Base-by-base conservation (phyloP, 106 monocot species). In the Allium fistulosum region DNA sequence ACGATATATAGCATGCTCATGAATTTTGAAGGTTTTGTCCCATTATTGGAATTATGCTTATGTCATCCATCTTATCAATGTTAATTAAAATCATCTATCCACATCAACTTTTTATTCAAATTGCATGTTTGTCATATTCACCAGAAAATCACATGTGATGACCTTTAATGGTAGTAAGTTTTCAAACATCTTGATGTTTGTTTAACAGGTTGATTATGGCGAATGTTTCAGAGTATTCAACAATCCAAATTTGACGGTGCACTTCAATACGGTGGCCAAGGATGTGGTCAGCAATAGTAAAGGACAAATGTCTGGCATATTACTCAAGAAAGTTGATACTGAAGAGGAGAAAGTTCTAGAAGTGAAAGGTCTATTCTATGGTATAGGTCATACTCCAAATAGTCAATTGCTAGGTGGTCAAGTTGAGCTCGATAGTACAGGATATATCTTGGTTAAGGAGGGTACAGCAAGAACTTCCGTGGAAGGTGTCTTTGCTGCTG, bases 131-230 rank as follows among this genome's bases (percentile, higher is more conserved):
- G 37, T 37, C 5, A 5, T 37, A 5, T 37, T 37, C 37, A 37
- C 37, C 37, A 37, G 37, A 37, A 22, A 37, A 37, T 37, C 37
- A 37, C 37, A 37, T 18, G 14, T 7, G 18, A 52, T 26, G 22
- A 53, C 67, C 11, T 71, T 78, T 82, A 26, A 68, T 80, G 63
- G 80, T 68, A 69, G 69, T 69, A 82, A 81, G 78, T 51, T 74
- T 84, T 82, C 89, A 76, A 90, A 77, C 83, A 72, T 83, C 86
- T 88, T 77, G 76, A 84, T 96, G 90, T 90, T 76, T 91, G 80
- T 92, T 90, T 97, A 97, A 97, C 96, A 92, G 96, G 93, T 88
- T 93, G 80, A 80, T 93, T 93, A 81, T 88, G 96, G 92, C 84
- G 92, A 88, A 97, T 97, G 91, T 97, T 97, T 91, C 90, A 97